phyloP scores from a whole-genome alignment of 257 asterid species.

The Forsythia suspensa region DNA sequence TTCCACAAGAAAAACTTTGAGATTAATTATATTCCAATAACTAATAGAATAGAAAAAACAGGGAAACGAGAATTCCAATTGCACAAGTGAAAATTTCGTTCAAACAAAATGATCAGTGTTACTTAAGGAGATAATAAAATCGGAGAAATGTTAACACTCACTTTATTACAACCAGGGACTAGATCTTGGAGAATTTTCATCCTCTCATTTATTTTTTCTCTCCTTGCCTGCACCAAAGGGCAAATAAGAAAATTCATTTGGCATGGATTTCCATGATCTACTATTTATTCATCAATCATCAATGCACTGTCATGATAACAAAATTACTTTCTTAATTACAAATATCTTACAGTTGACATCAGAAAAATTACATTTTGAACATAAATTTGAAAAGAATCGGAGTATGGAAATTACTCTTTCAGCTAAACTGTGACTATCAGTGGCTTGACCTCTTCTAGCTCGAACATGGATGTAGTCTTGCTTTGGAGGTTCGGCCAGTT shows the following conservation, averaged over 20 bases:
- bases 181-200: constrained; percentile 69
- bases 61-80: not conserved
- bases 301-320: not conserved
- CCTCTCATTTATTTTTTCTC: constrained; percentile 68
- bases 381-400: constrained; percentile 4
- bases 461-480: constrained; percentile 72
- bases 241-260: constrained; percentile 14
- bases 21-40: not conserved
- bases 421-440: constrained; percentile 76
- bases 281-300: constrained; percentile 16
- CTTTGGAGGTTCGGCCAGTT: constrained; percentile 48
- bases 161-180: constrained; percentile 70
- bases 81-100: not conserved
- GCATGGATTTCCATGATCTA: constrained; percentile 9
- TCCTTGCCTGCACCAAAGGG: constrained; percentile 57
- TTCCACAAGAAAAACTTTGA: not conserved
- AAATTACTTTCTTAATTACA: constrained; percentile 5
- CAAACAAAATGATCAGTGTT: not conserved
- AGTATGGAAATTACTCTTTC: constrained; percentile 48
- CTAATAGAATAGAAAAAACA: constrained; percentile 4
- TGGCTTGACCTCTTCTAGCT: constrained; percentile 78
- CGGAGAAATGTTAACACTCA: constrained; percentile 27
- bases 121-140: constrained; percentile 5
- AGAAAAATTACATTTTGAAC: not conserved
- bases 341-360: not conserved